These are phyloP conservation scores for Solanum hybrid DNA, from an alignment of 305 asterid genomes.

Conservation along the genomic window DNA sequence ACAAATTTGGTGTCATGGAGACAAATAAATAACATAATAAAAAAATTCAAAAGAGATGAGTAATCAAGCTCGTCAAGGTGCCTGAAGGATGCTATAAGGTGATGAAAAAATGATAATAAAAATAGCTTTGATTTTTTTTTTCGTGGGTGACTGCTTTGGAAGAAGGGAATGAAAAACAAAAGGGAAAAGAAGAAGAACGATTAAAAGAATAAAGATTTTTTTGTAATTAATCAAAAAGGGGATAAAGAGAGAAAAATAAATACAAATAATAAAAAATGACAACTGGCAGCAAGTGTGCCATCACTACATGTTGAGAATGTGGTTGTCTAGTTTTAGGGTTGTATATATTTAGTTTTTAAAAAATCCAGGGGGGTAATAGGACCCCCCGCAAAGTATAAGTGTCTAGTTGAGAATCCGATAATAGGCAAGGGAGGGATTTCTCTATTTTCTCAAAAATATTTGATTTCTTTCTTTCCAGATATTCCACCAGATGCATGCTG, in stretches of 20 bases:
- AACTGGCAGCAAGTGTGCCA: neutral
- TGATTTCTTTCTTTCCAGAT: neutral
- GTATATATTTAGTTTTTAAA: neutral
- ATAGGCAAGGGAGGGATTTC: neutral
- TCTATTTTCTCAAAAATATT: neutral
- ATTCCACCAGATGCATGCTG: neutral
- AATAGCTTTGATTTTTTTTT: no score
- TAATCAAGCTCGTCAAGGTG: neutral
- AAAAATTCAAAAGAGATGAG: neutral
- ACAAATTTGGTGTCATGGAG: neutral
- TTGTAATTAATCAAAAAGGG: neutral
- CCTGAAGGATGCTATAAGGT: neutral
- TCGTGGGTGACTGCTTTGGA: neutral
- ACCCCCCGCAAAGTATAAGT: neutral
- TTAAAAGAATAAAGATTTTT: no score
- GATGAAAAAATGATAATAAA: neutral
- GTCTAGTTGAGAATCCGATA: neutral
- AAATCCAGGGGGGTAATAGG: neutral
- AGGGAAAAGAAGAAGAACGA: neutral
- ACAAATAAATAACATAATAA: neutral
- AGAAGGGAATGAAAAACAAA: neutral
- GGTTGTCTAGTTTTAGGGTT: neutral
- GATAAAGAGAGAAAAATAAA: neutral
- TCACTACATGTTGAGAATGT: neutral
- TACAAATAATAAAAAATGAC: neutral